Conservation (phyloP, 2,329 filamentous ascomycete genomes). For the Fusarium xyrophilum region DNA sequence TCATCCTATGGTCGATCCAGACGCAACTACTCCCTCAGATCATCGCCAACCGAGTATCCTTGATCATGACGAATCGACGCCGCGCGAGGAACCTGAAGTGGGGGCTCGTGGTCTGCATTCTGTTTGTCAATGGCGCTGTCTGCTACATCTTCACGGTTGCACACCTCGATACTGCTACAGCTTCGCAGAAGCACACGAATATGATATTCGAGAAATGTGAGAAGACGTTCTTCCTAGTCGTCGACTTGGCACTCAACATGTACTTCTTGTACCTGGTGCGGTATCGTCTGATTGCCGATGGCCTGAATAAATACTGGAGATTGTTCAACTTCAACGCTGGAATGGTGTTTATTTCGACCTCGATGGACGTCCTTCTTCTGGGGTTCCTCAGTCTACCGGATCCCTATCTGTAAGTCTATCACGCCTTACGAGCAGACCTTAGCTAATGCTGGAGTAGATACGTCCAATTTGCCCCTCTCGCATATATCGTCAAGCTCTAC, state of each 20-base stretch:
- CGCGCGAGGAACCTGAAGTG: slow-evolving; percentile 47
- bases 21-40: slow-evolving; percentile 54
- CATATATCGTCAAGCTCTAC: slow-evolving; percentile 60
- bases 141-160: slow-evolving; percentile 51
- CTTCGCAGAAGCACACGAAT: slow-evolving; percentile 19
- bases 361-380: slow-evolving; percentile 51
- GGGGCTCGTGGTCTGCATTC: slow-evolving; percentile 46
- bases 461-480: slow-evolving; percentile 59
- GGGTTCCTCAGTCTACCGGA: slow-evolving; percentile 37
- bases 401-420: slow-evolving; percentile 14
- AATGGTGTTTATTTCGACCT: slow-evolving; percentile 56
- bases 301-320: slow-evolving; percentile 58
- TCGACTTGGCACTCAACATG: slow-evolving; percentile 57
- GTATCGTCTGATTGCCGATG: slow-evolving; percentile 53
- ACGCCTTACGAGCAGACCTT: rapidly evolving
- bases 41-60: slow-evolving; percentile 53
- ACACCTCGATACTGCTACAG: slow-evolving; percentile 36
- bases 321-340: slow-evolving; percentile 57
- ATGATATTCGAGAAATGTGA: slow-evolving; percentile 37
- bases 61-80: slow-evolving; percentile 50
- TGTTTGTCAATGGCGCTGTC: slow-evolving; percentile 49
- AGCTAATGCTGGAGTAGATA: slow-evolving; percentile 35
- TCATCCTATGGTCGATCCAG: slow-evolving; percentile 34
- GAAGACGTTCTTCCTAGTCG: slow-evolving; percentile 57
- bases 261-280: slow-evolving; percentile 58